These are phyloP conservation scores for Sphagnurus paluster DNA, from an alignment of 1,284 basidiomycete genomes.

Conservation along the genomic window DNA sequence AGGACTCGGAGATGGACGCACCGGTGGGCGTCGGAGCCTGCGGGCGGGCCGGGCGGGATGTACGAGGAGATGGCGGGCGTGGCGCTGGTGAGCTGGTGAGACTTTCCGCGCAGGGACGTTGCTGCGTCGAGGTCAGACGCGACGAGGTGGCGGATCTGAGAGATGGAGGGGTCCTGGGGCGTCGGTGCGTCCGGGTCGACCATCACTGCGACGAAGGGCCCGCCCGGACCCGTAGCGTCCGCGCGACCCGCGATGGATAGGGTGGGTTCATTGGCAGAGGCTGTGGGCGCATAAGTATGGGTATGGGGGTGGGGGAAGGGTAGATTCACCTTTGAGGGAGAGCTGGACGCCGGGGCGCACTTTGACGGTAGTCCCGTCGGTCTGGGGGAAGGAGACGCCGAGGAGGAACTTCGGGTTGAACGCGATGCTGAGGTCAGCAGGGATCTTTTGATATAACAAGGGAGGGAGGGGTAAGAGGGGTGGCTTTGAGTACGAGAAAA, in stretches of 20 bases:
- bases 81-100: slow-evolving; percentile 33
- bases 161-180: slow-evolving; percentile 41
- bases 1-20: slow-evolving; percentile 22
- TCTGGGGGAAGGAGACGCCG: slow-evolving; percentile 7
- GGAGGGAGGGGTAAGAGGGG: not conserved
- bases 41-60: slow-evolving; percentile 47
- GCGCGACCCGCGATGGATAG: too few relatives aligned
- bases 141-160: slow-evolving; percentile 54
- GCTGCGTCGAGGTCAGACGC: slow-evolving; percentile 44
- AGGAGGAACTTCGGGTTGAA: slow-evolving; percentile 12
- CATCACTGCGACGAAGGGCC: slow-evolving; percentile 45
- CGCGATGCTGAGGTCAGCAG: slow-evolving; percentile 1
- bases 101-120: slow-evolving; percentile 8
- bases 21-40: slow-evolving; percentile 52
- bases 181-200: slow-evolving; percentile 56
- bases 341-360: slow-evolving; percentile 8
- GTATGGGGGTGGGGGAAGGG: too few relatives aligned
- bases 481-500: not conserved
- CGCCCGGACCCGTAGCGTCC: too few relatives aligned
- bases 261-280: too few relatives aligned
- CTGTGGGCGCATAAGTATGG: too few relatives aligned
- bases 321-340: too few relatives aligned
- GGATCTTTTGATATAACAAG: slow-evolving; percentile 1
- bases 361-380: not conserved
- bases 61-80: slow-evolving; percentile 47